Base-by-base conservation (phyloP, 2,329 filamentous ascomycete genomes). In the Knufia fluminis region DNA sequence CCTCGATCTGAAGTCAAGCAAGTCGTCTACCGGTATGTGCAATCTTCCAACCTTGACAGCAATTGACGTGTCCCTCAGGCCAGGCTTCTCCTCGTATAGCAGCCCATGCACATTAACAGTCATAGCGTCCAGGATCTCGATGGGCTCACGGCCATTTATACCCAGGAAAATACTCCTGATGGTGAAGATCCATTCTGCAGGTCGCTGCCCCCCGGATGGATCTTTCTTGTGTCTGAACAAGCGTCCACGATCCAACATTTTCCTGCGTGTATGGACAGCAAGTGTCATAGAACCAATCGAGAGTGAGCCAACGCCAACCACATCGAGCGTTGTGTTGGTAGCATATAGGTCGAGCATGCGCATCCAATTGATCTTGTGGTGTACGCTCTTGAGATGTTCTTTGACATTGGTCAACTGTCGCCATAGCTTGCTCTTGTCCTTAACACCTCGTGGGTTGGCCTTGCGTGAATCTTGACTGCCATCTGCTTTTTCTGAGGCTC, bases 151-250 rank as follows among this genome's bases (percentile, higher is more conserved):
- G 28, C 88, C 89, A 50, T 94, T 83, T 1, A 88, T 81, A 0
- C 87, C 94, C 60, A 98, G 94, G 4, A 97, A 73, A 41, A 97
- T 78, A 66, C 90, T 96, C 52, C 87, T 81, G 46, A 91, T 68
- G 6, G 85, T 85, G 60, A 94, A 77, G 55, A 94, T 91, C 91
- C 94, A 98, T 71, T 98, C 94, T 1, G 90, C 91, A 33, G 92
- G 89, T 41, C 79, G 76, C 59, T 85, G 81, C 44, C 80, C 71
- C 23, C 75, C 73, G 38, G 74, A 74, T 56, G 79, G 74, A 56
- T 81, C 74, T 62, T 82, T 81, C 66, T 84, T 78, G 62, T 88
- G 86, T 59, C 90, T 83, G 67, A 95, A 95, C 60, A 94, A 83
- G 39, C 89, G 85, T 52, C 87, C 88, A 48, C 89, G 80, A 62